A percentile compares a stretch with the other conserved stretches of the same genome.
These are phyloP conservation scores for Ogataea ganodermae DNA, from an alignment of 805 yeast genomes.

Conservation along the genomic window DNA sequence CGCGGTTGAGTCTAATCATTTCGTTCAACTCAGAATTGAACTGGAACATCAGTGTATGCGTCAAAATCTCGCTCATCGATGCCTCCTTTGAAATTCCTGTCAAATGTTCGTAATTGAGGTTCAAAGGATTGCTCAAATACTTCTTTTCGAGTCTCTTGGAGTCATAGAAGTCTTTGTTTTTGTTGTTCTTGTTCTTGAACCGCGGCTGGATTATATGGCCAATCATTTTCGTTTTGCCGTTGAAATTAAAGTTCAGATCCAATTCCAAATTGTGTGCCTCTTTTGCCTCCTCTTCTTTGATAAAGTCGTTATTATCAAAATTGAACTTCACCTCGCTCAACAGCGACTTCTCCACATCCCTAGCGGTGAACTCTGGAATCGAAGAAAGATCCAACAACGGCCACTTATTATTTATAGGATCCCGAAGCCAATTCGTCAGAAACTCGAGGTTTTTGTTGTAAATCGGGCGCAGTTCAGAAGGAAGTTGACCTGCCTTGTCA, in stretches of 20 bases:
- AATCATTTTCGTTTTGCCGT: constrained; percentile 32
- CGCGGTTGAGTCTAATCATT: constrained; percentile 45
- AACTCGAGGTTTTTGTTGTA: constrained; percentile 66
- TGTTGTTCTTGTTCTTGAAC: constrained; percentile 23
- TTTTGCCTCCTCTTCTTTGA: constrained; percentile 34
- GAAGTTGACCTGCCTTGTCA: constrained; percentile 78
- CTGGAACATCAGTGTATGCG: constrained; percentile 64
- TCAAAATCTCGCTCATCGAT: constrained; percentile 41
- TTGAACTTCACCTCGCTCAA: constrained; percentile 73
- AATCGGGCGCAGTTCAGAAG: constrained; percentile 76
- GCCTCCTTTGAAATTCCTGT: constrained; percentile 38
- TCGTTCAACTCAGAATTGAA: constrained; percentile 50
- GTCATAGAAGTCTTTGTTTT: constrained; percentile 49
- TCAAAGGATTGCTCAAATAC: constrained; percentile 69
- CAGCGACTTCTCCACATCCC: constrained; percentile 78
- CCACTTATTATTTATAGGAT: constrained; percentile 51
- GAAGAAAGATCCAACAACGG: constrained; percentile 74
- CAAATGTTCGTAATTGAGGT: constrained; percentile 33
- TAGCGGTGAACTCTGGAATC: constrained; percentile 61
- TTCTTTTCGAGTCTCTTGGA: constrained; percentile 63
- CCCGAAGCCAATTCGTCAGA: constrained; percentile 58
- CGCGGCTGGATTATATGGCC: constrained; percentile 36
- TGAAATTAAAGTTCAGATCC: constrained; percentile 26
- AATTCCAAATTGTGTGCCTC: constrained; percentile 18
- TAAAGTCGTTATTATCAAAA: constrained; percentile 50